Evolutionary conservation across 2,329 filamentous ascomycete genomes (phyloP).

Genomic region (Fusarium algeriense): DNA sequence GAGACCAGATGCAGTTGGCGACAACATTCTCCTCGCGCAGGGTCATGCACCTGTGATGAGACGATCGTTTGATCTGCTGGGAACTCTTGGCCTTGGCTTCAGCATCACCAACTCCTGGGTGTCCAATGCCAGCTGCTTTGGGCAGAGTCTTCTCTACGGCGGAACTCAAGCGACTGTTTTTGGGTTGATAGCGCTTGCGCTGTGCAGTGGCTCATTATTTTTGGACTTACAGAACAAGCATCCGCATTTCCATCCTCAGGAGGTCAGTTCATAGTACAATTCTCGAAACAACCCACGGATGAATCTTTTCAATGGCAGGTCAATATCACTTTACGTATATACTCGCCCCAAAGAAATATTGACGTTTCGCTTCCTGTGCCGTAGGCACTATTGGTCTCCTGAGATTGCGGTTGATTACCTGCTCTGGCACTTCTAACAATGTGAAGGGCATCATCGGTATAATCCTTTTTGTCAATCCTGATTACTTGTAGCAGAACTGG

Average conservation of each 20-base stretch:
- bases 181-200: not conserved
- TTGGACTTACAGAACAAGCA: not conserved
- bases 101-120: not conserved
- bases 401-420: not conserved
- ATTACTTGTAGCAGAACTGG: not conserved
- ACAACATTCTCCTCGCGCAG: not conserved
- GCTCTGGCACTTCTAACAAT: not conserved
- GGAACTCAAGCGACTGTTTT: not conserved
- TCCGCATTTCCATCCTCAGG: not conserved
- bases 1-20: not conserved
- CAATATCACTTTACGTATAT: not conserved
- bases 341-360: not conserved
- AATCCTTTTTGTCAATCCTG: not conserved
- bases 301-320: rapidly evolving
- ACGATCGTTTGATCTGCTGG: not conserved
- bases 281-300: rapidly evolving
- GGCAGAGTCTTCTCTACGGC: not conserved
- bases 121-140: not conserved
- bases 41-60: not conserved
- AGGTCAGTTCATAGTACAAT: not conserved
- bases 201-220: not conserved
- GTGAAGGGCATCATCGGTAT: not conserved
- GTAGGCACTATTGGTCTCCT: not conserved
- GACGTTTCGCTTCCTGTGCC: not conserved
- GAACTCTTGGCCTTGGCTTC: not conserved